These are phyloP conservation scores for Eragrostis tef DNA, from an alignment of 202 grass and related monocot genomes.

Conservation along the genomic window DNA sequence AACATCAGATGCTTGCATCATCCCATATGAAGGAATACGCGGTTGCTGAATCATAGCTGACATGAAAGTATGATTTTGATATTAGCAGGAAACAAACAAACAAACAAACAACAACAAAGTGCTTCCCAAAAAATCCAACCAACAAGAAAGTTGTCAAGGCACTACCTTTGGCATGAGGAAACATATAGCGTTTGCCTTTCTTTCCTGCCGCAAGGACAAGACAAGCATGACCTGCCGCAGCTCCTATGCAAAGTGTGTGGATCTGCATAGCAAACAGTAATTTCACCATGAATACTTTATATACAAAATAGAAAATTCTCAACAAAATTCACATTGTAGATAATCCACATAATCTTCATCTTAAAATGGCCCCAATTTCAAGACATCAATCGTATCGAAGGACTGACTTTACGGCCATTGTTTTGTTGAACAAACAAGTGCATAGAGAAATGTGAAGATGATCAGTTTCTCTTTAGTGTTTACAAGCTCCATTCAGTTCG, in stretches of 20 bases:
- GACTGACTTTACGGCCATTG: neutral
- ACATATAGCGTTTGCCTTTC: slow-evolving; percentile 99
- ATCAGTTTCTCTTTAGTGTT: slow-evolving; percentile 15
- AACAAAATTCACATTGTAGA: slow-evolving; percentile 30
- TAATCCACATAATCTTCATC: slow-evolving; percentile 2
- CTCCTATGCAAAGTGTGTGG: slow-evolving; percentile 78
- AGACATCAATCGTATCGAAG: slow-evolving; percentile 13
- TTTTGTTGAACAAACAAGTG: slow-evolving; percentile 34
- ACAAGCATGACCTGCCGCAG: slow-evolving; percentile 80
- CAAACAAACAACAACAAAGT: slow-evolving; percentile 27
- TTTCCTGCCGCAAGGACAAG: slow-evolving; percentile 94
- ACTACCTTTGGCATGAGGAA: slow-evolving; percentile 84
- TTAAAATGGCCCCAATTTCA: neutral
- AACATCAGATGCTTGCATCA: slow-evolving; percentile 88
- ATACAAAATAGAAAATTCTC: neutral
- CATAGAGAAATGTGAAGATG: slow-evolving; percentile 23
- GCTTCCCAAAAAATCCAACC: neutral
- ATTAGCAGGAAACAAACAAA: slow-evolving; percentile 47
- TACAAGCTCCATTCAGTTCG: neutral
- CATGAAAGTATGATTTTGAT: slow-evolving; percentile 45
- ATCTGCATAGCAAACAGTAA: slow-evolving; percentile 61
- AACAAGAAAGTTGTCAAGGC: slow-evolving; percentile 5
- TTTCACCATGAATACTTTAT: slow-evolving; percentile 18
- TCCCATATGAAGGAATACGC: slow-evolving; percentile 78
- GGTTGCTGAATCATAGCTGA: slow-evolving; percentile 94